A percentile compares a stretch with the other conserved stretches of the same genome.
phyloP scores from a whole-genome alignment of 106 monocot genomes.

The Agapanthus africanus region DNA sequence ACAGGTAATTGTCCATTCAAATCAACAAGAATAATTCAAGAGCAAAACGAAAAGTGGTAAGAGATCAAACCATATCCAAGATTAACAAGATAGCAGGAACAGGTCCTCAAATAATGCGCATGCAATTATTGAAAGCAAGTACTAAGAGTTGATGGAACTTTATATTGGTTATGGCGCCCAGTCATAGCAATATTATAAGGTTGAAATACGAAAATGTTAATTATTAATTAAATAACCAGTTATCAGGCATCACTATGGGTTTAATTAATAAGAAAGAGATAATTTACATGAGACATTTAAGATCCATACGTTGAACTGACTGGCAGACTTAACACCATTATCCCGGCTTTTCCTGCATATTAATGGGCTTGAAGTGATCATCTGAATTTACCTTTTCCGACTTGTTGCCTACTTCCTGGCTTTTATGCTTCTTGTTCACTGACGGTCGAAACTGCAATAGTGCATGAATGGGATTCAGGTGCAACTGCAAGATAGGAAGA shows the following conservation, averaged over 20 bases:
- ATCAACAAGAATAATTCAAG: background rate
- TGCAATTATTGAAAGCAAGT: background rate
- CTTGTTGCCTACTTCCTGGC: background rate
- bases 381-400: conserved; percentile 11
- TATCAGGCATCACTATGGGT: background rate
- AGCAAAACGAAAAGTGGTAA: background rate
- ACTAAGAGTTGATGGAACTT: background rate
- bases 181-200: too few relatives aligned
- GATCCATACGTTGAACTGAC: background rate
- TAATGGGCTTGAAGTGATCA: background rate
- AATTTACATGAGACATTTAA: background rate
- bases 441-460: conserved; percentile 70
- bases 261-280: background rate
- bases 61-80: background rate
- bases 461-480: conserved; percentile 76
- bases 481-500: conserved; percentile 53
- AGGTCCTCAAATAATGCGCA: too few relatives aligned
- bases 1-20: background rate
- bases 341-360: too few relatives aligned
- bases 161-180: too few relatives aligned
- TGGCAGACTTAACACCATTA: background rate
- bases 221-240: background rate
- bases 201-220: background rate
- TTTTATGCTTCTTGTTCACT: conserved; percentile 18
- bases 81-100: too few relatives aligned